Evolutionary conservation across 148 eudicot genomes (phyloP), one percentile per base, ranked within the genome.

Genomic region (Camellia japonica): DNA sequence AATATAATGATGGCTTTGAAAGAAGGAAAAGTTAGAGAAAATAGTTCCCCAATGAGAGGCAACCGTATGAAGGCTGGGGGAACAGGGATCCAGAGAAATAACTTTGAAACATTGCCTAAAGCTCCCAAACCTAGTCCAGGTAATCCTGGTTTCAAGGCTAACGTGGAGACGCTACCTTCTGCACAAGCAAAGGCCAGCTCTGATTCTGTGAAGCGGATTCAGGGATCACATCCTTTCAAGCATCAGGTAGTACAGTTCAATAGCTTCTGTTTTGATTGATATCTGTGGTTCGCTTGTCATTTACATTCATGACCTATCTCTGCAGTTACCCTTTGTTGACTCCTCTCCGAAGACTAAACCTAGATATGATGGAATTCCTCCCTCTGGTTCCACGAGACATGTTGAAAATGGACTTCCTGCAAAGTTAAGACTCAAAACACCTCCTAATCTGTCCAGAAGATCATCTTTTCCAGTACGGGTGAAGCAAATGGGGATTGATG

Each of bases 1-100:
- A 88, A 83, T 78, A 91, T 87, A 52, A 82, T 89, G 83, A 83
- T 82, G 89, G 84, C 92, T 82, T 78, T 84, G 63, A 97, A 85
- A 85, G 97, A 93, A 86, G 96, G 98, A 78, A 97, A 87, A 83
- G 80, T 77, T 80, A 87, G 99, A 87, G 99, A 94, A 83, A 89
- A 79, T 77, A 89, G 94, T 84, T 97, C 99, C 62, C 99, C 99
- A 1, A 80, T 94, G 93, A 90, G 99, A 90, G 86, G 87, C 68
- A 87, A 73, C 78, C 86, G 89, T 68, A 78, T 83, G 75, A 88
- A 87, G 77, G 58, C 79, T 47, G 81, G 81, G 41, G 82, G 80
- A 71, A 75, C 65, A 41, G 69, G 66, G 85, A 80, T 30, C 71
- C 93, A 86, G 83, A 88, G 85, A 81, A 77, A 87, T 79, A 80